Conservation (phyloP, 116 monocot genomes). For the Cymodocea nodosa region DNA sequence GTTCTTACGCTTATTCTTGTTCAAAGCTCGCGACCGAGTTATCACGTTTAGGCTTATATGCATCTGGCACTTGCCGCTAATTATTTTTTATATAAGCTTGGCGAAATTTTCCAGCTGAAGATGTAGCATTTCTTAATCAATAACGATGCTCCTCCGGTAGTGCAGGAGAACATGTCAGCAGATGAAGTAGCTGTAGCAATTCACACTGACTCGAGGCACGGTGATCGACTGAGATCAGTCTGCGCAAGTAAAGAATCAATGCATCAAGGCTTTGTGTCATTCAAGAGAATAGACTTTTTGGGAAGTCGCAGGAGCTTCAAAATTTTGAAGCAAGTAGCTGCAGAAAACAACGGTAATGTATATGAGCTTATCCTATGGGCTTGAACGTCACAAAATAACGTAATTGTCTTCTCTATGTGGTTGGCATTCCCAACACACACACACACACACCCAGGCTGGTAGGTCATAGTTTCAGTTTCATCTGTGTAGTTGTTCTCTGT, state of each 20-base stretch:
- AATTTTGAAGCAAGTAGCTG: slow-evolving; percentile 49
- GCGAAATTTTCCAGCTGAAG: no score
- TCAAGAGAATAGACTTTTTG: slow-evolving; percentile 67
- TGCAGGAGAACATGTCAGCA: slow-evolving; percentile 64
- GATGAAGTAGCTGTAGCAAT: slow-evolving; percentile 68
- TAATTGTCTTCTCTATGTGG: neutral
- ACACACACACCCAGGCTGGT: no score
- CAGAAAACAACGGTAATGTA: slow-evolving; percentile 26
- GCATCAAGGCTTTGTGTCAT: slow-evolving; percentile 27
- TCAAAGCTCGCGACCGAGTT: neutral
- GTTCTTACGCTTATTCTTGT: neutral
- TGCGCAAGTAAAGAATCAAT: slow-evolving; percentile 51
- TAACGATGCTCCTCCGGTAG: no score
- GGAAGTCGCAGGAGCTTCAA: slow-evolving; percentile 82
- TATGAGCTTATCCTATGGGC: slow-evolving; percentile 31
- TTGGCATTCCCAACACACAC: no score
- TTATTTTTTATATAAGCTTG: no score
- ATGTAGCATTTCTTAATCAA: no score
- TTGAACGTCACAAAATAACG: neutral
- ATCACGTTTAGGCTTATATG: neutral
- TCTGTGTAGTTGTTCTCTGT: no score
- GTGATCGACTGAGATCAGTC: slow-evolving; percentile 58
- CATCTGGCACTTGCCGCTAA: neutral
- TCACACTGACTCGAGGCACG: slow-evolving; percentile 82
- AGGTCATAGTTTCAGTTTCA: no score